Percentiles rank a stretch among this genome's conserved stretches.
phyloP scores from a whole-genome alignment of 2,329 filamentous ascomycete species.

The Phoma sp. region DNA sequence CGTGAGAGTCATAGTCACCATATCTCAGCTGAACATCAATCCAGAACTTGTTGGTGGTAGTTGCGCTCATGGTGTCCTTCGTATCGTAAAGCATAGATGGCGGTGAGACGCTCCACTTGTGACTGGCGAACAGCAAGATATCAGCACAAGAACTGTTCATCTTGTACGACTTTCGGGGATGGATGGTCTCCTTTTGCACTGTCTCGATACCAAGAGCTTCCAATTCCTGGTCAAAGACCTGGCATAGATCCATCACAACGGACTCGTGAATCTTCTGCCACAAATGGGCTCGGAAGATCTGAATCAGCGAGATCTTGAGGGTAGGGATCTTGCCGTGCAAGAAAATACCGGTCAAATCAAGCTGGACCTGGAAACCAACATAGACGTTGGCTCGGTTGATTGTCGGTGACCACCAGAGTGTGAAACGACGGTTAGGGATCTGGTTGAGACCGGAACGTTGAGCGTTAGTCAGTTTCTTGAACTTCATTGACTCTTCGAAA shows the following conservation, averaged over 20 bases:
- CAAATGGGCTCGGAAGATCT: conserved; percentile 98
- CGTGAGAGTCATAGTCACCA: conserved; percentile 98
- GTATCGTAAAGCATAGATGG: conserved; percentile 94
- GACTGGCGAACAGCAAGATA: conserved; percentile 93
- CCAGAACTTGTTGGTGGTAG: conserved; percentile 99
- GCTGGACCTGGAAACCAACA: conserved; percentile 98
- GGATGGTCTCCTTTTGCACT: conserved; percentile 98
- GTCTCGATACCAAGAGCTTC: conserved; percentile 96
- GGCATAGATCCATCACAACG: conserved; percentile 97
- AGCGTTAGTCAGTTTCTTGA: conserved; percentile 98
- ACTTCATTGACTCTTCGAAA: conserved; percentile 75
- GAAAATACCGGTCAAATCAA: conserved; percentile 98
- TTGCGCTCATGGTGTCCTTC: conserved; percentile 92
- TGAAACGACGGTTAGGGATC: conserved; percentile 98
- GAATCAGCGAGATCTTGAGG: conserved; percentile 95
- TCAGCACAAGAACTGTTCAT: conserved; percentile 99
- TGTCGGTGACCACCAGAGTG: conserved; percentile 91
- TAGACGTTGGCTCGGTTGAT: conserved; percentile 98
- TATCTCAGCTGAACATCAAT: conserved; percentile 95
- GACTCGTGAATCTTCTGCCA: conserved; percentile 99
- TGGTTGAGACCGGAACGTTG: conserved; percentile 97
- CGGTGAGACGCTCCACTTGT: conserved; percentile 98
- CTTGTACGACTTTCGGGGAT: conserved; percentile 99
- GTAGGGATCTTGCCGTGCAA: conserved; percentile 98
- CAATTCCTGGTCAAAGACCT: conserved; percentile 96